These are phyloP conservation scores for Apophysomyces elegans DNA, from an alignment of 371 early-diverging fungal species.

Conservation along the genomic window DNA sequence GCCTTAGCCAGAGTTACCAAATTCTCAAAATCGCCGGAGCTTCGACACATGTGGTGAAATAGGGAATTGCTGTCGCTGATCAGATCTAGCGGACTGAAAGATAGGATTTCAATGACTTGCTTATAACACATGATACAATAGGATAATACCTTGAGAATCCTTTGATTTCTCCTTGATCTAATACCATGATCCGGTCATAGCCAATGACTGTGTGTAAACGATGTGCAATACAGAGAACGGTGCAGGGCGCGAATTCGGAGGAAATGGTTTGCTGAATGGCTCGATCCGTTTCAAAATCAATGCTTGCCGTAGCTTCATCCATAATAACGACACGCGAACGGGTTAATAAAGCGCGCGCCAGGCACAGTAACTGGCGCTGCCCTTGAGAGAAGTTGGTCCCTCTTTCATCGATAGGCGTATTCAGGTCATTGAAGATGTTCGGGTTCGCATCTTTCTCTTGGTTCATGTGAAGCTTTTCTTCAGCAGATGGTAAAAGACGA, in stretches of 20 bases:
- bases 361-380: slow-evolving; percentile 78
- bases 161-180: slow-evolving; percentile 27
- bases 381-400: slow-evolving; percentile 78
- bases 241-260: slow-evolving; percentile 54
- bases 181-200: slow-evolving; percentile 30
- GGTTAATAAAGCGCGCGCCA: slow-evolving; percentile 72
- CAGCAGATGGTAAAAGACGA: slow-evolving; percentile 48
- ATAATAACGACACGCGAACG: slow-evolving; percentile 45
- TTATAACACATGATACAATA: background rate
- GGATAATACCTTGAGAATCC: slow-evolving; percentile 21
- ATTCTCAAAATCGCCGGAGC: slow-evolving; percentile 70
- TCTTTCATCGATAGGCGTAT: slow-evolving; percentile 58
- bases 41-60: slow-evolving; percentile 71
- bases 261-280: slow-evolving; percentile 56
- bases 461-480: background rate
- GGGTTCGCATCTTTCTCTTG: slow-evolving; percentile 30
- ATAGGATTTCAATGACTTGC: slow-evolving; percentile 29
- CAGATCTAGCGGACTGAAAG: slow-evolving; percentile 21
- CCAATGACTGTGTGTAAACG: slow-evolving; percentile 54
- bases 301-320: slow-evolving; percentile 56
- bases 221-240: slow-evolving; percentile 69
- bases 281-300: slow-evolving; percentile 62
- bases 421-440: slow-evolving; percentile 48
- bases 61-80: slow-evolving; percentile 43
- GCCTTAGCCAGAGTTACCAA: slow-evolving; percentile 54